Conservation (phyloP, 139 green algal genomes). For the Chlorella sp. region DNA sequence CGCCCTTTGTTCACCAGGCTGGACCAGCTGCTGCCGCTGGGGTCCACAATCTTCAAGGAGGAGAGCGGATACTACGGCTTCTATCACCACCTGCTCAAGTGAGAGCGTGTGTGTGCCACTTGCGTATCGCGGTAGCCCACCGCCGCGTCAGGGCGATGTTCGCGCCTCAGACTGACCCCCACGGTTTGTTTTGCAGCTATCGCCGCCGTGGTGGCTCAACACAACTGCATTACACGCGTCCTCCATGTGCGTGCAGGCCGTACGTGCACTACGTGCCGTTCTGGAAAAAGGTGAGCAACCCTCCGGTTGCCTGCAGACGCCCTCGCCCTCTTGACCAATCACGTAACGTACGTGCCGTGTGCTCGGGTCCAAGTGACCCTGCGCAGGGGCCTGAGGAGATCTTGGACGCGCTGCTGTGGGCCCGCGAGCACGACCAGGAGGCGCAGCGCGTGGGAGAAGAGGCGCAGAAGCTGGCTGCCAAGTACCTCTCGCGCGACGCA, state of each 20-base stretch:
- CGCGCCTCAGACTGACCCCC: too few relatives aligned
- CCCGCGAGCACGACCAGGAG: conserved; percentile 14
- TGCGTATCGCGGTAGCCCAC: too few relatives aligned
- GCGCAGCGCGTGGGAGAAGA: conserved; percentile 15
- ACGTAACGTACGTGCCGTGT: too few relatives aligned
- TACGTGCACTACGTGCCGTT: conserved; percentile 5
- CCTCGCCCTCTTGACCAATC: too few relatives aligned
- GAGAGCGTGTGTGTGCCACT: too few relatives aligned
- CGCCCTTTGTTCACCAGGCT: conserved; percentile 9
- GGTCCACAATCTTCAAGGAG: conserved; percentile 32
- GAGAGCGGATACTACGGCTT: conserved; percentile 27
- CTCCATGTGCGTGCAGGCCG: neutral
- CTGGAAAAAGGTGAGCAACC: conserved; percentile 6
- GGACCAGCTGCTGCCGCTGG: conserved; percentile 32
- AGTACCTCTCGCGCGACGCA: conserved; percentile 15
- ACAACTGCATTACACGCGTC: neutral
- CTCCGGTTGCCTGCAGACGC: too few relatives aligned
- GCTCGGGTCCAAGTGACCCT: too few relatives aligned
- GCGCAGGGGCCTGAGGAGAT: conserved; percentile 16
- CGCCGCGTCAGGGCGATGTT: too few relatives aligned
- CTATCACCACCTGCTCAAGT: conserved; percentile 36
- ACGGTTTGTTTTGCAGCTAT: too few relatives aligned
- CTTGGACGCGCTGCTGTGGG: conserved; percentile 11
- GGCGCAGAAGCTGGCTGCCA: conserved; percentile 11
- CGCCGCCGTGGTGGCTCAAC: neutral